These are phyloP conservation scores for Paecilomyces formosus DNA, from an alignment of 2,329 filamentous ascomycete genomes.

Conservation along the genomic window DNA sequence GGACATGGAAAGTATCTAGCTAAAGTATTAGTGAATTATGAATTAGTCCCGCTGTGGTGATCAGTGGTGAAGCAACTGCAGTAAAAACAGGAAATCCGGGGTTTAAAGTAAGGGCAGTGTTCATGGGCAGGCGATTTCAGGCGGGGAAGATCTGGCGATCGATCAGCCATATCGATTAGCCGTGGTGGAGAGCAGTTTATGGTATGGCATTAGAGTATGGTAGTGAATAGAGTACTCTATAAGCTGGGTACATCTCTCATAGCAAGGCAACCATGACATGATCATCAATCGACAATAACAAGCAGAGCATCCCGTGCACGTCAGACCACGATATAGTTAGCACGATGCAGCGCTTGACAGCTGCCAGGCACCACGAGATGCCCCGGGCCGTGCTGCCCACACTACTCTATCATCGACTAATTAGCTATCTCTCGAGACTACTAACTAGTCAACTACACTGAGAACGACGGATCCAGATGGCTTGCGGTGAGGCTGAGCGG, in stretches of 20 bases:
- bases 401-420: no score
- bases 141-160: neutral
- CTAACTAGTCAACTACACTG: neutral
- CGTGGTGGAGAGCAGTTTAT: neutral
- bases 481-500: neutral
- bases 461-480: neutral
- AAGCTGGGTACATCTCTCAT: no score
- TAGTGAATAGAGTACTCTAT: no score
- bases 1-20: neutral
- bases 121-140: neutral
- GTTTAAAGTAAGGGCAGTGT: neutral
- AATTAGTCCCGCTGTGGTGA: neutral
- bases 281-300: no score
- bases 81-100: neutral
- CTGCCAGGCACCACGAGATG: neutral
- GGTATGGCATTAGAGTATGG: neutral
- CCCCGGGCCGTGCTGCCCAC: neutral
- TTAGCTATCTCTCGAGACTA: no score
- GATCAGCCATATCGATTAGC: slow-evolving; percentile 9
- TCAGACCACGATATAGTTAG: no score
- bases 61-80: neutral
- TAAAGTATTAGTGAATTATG: no score
- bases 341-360: neutral
- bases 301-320: neutral
- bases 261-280: no score